A percentile compares a stretch with the other conserved stretches of the same genome.
Conservation (phyloP, 768 basidiomycete species). For the Mycena chlorophos region DNA sequence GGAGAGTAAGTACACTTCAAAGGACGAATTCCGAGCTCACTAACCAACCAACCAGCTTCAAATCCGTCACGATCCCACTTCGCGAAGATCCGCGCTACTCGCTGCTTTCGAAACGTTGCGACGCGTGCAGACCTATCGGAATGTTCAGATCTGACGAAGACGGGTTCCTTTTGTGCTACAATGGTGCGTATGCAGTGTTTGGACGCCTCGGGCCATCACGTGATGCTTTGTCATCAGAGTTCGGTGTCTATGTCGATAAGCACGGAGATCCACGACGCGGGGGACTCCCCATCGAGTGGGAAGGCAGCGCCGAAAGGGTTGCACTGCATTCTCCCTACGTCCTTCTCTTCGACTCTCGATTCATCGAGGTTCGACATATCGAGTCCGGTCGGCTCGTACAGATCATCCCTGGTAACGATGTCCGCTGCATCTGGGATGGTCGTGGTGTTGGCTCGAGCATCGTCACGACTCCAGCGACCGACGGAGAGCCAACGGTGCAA, state of each 20-base stretch:
- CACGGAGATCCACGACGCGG: conserved; percentile 77
- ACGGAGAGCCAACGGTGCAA: conserved; percentile 60
- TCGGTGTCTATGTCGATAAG: conserved; percentile 89
- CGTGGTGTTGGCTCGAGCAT: conserved; percentile 50
- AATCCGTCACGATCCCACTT: conserved; percentile 86
- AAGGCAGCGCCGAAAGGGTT: conserved; percentile 77
- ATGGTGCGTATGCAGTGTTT: conserved; percentile 73
- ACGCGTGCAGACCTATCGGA: conserved; percentile 83
- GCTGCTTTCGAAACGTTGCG: conserved; percentile 80
- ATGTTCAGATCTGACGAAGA: conserved; percentile 93
- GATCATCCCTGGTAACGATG: conserved; percentile 78
- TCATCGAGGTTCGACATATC: conserved; percentile 88
- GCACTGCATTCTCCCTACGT: conserved; percentile 89
- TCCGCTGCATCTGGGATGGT: conserved; percentile 83
- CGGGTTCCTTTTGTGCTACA: conserved; percentile 92
- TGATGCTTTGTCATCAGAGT: conserved; percentile 50
- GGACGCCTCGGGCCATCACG: neutral
- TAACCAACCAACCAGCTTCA: conserved; percentile 54
- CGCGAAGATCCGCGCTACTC: conserved; percentile 67
- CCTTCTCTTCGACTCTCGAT: conserved; percentile 82
- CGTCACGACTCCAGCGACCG: conserved; percentile 36
- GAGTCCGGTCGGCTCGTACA: conserved; percentile 78
- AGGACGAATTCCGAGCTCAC: neutral
- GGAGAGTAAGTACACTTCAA: conserved; percentile 63
- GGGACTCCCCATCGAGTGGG: conserved; percentile 84